phyloP scores from a whole-genome alignment of 805 yeast genomes.

The Myxozyma kluyveri region DNA sequence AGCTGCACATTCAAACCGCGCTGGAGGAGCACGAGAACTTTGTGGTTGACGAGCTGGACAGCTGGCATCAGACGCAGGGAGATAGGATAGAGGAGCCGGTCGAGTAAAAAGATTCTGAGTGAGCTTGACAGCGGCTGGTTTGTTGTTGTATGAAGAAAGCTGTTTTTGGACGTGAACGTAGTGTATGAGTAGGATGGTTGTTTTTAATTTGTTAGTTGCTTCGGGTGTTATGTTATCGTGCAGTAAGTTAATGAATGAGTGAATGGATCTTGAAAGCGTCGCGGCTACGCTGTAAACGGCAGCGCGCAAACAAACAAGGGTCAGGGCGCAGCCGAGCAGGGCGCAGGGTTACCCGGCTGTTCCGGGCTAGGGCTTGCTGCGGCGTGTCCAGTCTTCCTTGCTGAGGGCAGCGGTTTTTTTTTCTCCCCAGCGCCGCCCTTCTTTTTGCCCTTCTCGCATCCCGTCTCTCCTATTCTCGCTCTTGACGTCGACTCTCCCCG shows the following conservation, averaged over 20 bases:
- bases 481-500: background rate
- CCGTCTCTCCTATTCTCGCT: background rate
- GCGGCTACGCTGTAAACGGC: background rate
- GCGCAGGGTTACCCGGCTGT: background rate
- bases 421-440: conserved; percentile 6
- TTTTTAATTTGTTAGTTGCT: no score
- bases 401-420: background rate
- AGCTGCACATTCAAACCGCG: conserved; percentile 61
- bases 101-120: no score
- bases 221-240: no score
- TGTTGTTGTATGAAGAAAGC: no score
- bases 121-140: no score
- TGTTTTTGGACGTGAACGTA: no score
- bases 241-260: no score
- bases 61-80: no score
- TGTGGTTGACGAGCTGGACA: conserved; percentile 43
- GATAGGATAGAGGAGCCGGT: no score
- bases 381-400: no score
- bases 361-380: background rate
- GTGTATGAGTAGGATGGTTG: no score
- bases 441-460: conserved; percentile 7
- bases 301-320: conserved; percentile 24
- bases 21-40: conserved; percentile 57
- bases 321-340: conserved; percentile 36
- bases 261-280: background rate